Conservation (phyloP, 2,329 filamentous ascomycete genomes). For the Diaporthe australafricana region DNA sequence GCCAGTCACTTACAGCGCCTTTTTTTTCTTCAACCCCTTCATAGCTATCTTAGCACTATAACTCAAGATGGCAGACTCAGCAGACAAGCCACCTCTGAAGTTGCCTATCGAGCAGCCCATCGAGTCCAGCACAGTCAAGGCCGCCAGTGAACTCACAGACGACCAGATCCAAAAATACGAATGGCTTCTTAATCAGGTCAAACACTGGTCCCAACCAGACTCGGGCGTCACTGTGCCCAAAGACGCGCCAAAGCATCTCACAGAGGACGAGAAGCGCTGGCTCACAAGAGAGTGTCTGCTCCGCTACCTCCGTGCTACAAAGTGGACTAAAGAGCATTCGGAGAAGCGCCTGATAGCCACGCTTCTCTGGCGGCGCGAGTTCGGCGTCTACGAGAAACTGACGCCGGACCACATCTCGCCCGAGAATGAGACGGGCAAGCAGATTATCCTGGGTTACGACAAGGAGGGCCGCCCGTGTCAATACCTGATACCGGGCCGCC, state of each 20-base stretch:
- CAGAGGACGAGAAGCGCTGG: conserved; percentile 87
- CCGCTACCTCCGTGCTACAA: conserved; percentile 92
- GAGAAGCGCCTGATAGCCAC: conserved; percentile 84
- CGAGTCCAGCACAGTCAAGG: conserved; percentile 66
- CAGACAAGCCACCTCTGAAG: conserved; percentile 45
- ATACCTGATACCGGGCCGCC: conserved; percentile 88
- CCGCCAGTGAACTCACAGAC: conserved; percentile 71
- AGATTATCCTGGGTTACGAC: conserved; percentile 90
- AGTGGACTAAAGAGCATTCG: conserved; percentile 84
- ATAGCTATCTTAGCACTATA: neutral
- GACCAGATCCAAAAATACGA: conserved; percentile 89
- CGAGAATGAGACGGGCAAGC: conserved; percentile 97
- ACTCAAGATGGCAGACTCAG: neutral
- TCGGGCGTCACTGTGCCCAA: conserved; percentile 47
- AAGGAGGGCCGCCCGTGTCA: conserved; percentile 86
- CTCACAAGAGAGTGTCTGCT: conserved; percentile 92
- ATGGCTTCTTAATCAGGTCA: conserved; percentile 76
- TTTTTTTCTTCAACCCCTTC: neutral
- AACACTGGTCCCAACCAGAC: conserved; percentile 64
- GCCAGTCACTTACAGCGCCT: neutral
- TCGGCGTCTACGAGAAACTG: conserved; percentile 78
- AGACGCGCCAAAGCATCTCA: conserved; percentile 73
- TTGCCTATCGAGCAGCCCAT: conserved; percentile 71
- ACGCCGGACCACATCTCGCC: conserved; percentile 89
- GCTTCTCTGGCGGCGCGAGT: conserved; percentile 89